Conservation (phyloP, 257 asterid genomes). For the Solanum sitiens region DNA sequence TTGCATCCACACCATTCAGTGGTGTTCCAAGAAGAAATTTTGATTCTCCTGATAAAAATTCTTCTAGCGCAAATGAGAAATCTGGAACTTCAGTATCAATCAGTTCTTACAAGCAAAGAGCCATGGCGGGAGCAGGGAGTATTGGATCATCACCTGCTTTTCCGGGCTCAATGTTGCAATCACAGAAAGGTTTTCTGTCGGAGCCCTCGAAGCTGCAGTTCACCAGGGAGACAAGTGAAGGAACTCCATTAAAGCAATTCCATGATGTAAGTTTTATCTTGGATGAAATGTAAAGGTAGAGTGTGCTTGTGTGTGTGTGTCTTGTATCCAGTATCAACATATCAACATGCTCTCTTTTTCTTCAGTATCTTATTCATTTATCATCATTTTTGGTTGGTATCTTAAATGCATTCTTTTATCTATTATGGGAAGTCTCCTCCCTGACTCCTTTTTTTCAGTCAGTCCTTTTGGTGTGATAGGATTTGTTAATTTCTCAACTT, state of each 20-base stretch:
- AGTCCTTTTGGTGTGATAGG: not conserved
- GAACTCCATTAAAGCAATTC: slow-evolving; percentile 48
- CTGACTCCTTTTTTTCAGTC: not conserved
- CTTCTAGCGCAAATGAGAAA: slow-evolving; percentile 32
- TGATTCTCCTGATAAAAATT: slow-evolving; percentile 19
- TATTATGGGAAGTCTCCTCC: not conserved
- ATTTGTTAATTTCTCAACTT: not conserved
- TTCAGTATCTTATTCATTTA: not conserved
- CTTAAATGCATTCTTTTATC: not conserved
- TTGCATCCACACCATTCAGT: slow-evolving; percentile 10
- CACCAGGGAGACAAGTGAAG: slow-evolving; percentile 33
- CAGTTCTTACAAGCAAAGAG: slow-evolving; percentile 30
- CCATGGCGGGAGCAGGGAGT: slow-evolving; percentile 19
- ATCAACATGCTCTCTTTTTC: not conserved
- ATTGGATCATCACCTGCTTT: slow-evolving; percentile 18
- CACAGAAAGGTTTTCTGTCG: slow-evolving; percentile 23
- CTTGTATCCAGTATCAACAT: not conserved
- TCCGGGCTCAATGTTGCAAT: slow-evolving; percentile 22
- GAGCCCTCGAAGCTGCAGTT: slow-evolving; percentile 23
- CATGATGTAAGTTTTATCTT: slow-evolving; percentile 43
- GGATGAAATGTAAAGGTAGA: slow-evolving; percentile 1
- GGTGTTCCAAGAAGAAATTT: slow-evolving; percentile 6
- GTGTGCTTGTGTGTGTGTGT: not conserved
- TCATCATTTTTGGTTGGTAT: not conserved
- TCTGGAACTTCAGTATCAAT: slow-evolving; percentile 17